These are phyloP conservation scores for Arachnomyces sp. DNA, from an alignment of 2,329 filamentous ascomycete genomes.

Conservation along the genomic window DNA sequence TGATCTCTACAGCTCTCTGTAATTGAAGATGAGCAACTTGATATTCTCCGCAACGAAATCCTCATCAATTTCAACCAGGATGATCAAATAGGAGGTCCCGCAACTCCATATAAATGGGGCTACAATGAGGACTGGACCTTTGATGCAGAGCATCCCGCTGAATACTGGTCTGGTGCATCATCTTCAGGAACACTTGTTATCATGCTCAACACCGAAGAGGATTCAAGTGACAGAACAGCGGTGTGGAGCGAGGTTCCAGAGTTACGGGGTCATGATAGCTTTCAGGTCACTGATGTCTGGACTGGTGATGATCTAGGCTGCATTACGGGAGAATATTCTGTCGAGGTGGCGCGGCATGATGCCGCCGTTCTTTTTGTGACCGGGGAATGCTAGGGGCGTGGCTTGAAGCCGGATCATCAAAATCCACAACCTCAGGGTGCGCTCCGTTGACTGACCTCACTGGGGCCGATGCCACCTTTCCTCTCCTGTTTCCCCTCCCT, in stretches of 20 bases:
- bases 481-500: too few species aligned
- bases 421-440: too few species aligned
- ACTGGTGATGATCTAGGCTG: slow-evolving; percentile 11
- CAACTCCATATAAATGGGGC: slow-evolving; percentile 35
- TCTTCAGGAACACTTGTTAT: slow-evolving; percentile 23
- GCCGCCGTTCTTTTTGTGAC: slow-evolving; percentile 8
- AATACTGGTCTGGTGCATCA: slow-evolving; percentile 30
- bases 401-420: too few species aligned
- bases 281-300: slow-evolving; percentile 8
- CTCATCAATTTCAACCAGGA: slow-evolving; percentile 43
- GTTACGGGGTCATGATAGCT: slow-evolving; percentile 14
- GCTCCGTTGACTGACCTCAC: too few species aligned
- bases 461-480: too few species aligned
- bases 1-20: slow-evolving; percentile 22
- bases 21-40: slow-evolving; percentile 30
- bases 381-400: neutral
- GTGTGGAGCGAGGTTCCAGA: neutral
- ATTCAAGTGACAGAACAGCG: slow-evolving; percentile 6
- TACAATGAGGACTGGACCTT: slow-evolving; percentile 30
- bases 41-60: slow-evolving; percentile 37
- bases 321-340: neutral
- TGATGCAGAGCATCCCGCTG: slow-evolving; percentile 25
- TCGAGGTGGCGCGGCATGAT: slow-evolving; percentile 2
- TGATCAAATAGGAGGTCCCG: slow-evolving; percentile 33
- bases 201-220: slow-evolving; percentile 12